A percentile compares a stretch with the other conserved stretches of the same genome.
Conservation (phyloP, 257 asterid species). For the Parsonsia alboflavescens region DNA sequence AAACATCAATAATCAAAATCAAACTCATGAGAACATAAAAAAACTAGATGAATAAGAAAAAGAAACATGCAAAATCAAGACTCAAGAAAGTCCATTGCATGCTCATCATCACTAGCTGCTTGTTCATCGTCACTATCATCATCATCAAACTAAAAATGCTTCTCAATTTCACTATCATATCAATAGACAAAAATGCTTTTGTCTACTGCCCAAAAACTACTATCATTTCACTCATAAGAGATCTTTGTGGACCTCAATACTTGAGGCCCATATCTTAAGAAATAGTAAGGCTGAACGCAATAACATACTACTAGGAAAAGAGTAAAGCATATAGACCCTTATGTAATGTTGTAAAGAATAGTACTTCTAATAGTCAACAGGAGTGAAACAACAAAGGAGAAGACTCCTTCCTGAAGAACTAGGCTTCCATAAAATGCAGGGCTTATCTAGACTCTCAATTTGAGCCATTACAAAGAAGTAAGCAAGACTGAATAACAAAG, state of each 20-base stretch:
- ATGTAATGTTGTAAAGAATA: background rate
- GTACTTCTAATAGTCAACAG: too few relatives aligned
- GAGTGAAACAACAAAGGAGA: background rate
- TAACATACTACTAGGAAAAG: background rate
- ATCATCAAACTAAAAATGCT: too few relatives aligned
- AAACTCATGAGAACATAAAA: too few relatives aligned
- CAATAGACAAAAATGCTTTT: background rate
- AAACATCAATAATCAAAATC: too few relatives aligned
- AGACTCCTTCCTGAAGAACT: background rate
- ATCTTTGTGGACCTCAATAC: background rate
- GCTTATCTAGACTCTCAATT: background rate
- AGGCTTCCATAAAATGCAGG: background rate
- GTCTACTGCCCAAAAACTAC: background rate
- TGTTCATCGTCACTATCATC: too few relatives aligned
- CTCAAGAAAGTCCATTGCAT: too few relatives aligned
- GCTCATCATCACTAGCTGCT: too few relatives aligned
- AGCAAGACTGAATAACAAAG: background rate
- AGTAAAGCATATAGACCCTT: background rate
- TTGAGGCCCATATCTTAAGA: too few relatives aligned
- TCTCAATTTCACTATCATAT: too few relatives aligned
- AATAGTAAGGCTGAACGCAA: background rate
- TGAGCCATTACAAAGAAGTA: background rate
- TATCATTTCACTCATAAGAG: background rate
- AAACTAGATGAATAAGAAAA: too few relatives aligned
- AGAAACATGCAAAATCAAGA: too few relatives aligned